These are phyloP conservation scores for Hyparrhenia diplandra DNA, from an alignment of 176 grass and related monocot genomes.

Conservation along the genomic window DNA sequence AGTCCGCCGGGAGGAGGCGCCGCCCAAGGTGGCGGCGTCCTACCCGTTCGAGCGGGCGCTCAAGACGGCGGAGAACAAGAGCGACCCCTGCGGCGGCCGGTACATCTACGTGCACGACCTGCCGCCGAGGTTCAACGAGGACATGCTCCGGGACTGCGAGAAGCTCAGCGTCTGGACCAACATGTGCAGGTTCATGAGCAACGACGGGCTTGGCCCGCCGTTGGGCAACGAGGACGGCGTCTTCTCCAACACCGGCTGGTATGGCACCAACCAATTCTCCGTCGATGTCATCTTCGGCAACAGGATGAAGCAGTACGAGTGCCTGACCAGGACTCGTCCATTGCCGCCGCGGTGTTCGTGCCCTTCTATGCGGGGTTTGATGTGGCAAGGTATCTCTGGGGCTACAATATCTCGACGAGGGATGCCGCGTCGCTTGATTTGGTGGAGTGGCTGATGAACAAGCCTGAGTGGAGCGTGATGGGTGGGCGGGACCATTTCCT, in stretches of 20 bases:
- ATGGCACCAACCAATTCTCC: conserved; percentile 83
- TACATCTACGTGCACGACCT: conserved; percentile 98
- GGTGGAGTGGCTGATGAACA: conserved; percentile 78
- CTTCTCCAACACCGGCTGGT: conserved; percentile 89
- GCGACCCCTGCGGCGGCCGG: conserved; percentile 86
- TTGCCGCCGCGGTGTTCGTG: conserved; percentile 87
- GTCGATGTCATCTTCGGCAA: conserved; percentile 95
- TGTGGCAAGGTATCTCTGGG: conserved; percentile 84
- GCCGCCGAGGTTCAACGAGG: conserved; percentile 85
- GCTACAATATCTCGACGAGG: conserved; percentile 66
- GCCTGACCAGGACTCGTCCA: conserved; percentile 82
- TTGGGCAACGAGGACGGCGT: conserved; percentile 68
- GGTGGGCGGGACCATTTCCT: conserved; percentile 90
- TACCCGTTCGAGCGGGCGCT: conserved; percentile 80
- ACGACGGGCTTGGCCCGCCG: conserved; percentile 79
- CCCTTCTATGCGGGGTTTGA: conserved; percentile 96
- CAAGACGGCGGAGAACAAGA: conserved; percentile 63
- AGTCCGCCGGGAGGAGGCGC: conserved; percentile 6
- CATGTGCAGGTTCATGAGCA: conserved; percentile 98
- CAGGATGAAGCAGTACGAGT: conserved; percentile 98
- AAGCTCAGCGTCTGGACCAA: conserved; percentile 82
- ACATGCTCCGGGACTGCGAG: conserved; percentile 86
- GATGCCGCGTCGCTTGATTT: conserved; percentile 85
- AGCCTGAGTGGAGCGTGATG: conserved; percentile 89
- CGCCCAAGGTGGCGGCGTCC: neutral